Evolutionary conservation across 2,329 filamentous ascomycete genomes (phyloP).

Genomic region (Celoporthe dispersa): DNA sequence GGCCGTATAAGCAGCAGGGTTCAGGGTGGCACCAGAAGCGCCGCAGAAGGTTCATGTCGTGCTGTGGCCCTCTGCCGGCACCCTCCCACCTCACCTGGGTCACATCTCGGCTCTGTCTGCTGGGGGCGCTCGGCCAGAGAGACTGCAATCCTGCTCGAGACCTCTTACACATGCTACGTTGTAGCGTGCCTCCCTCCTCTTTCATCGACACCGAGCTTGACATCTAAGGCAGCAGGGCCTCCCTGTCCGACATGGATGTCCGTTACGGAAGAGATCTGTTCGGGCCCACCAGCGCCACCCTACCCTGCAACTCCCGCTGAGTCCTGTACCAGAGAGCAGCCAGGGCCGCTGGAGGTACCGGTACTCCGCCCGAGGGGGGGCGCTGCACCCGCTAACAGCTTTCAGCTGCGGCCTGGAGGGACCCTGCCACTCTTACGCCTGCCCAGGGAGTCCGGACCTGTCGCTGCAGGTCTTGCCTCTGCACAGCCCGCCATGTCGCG

Average conservation of each 20-base stretch:
- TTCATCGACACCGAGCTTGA: constrained; percentile 21
- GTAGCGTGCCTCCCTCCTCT: constrained; percentile 21
- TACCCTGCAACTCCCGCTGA: constrained; percentile 16
- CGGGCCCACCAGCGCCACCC: constrained; percentile 16
- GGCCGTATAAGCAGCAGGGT: constrained; percentile 15
- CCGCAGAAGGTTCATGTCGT: constrained; percentile 2
- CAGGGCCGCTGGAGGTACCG: constrained; percentile 20
- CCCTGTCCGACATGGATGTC: constrained; percentile 25
- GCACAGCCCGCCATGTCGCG: constrained; percentile 39
- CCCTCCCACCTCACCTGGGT: neutral
- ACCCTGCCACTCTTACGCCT: constrained; percentile 36
- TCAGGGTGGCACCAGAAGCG: constrained; percentile 16
- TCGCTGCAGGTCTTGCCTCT: constrained; percentile 40
- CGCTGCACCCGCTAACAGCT: constrained; percentile 38
- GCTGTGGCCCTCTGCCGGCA: neutral
- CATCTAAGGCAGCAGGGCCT: constrained; percentile 16
- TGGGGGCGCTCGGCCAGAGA: constrained; percentile 2
- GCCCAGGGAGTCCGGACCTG: constrained; percentile 36
- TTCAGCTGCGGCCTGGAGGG: constrained; percentile 41
- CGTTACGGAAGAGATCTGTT: constrained; percentile 22
- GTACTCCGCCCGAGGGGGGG: constrained; percentile 32
- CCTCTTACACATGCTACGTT: neutral
- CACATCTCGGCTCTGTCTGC: constrained; percentile 9
- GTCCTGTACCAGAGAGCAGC: neutral
- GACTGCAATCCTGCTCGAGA: neutral